Evolutionary conservation across 2,329 filamentous ascomycete species (phyloP).

Genomic region (Talaromyces pinophilus): DNA sequence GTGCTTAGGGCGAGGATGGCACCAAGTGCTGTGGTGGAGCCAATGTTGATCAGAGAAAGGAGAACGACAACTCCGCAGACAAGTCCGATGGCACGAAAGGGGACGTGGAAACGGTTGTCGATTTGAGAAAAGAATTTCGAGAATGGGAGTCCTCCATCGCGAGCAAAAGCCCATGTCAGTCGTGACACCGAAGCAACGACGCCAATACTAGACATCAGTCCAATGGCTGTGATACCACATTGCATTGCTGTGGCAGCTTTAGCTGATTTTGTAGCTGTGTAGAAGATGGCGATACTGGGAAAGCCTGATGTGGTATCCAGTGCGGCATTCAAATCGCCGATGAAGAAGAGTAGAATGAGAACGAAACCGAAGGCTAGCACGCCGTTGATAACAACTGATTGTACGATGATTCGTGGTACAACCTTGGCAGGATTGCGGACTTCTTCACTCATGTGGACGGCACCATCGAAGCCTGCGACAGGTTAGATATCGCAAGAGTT

Average conservation of each 20-base stretch:
- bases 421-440: slow-evolving; percentile 49
- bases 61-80: slow-evolving; percentile 36
- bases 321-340: slow-evolving; percentile 43
- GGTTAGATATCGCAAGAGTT: background rate
- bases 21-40: slow-evolving; percentile 41
- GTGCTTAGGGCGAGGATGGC: slow-evolving; percentile 45
- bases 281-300: slow-evolving; percentile 49
- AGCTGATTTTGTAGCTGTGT: slow-evolving; percentile 44
- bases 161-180: slow-evolving; percentile 53
- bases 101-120: slow-evolving; percentile 35
- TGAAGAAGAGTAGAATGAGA: slow-evolving; percentile 47
- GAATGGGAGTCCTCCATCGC: slow-evolving; percentile 49
- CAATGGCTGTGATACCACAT: slow-evolving; percentile 40
- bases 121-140: slow-evolving; percentile 26
- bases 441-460: slow-evolving; percentile 53
- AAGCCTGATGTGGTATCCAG: slow-evolving; percentile 35
- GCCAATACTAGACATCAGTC: slow-evolving; percentile 45
- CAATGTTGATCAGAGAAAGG: slow-evolving; percentile 45
- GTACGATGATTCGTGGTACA: slow-evolving; percentile 50
- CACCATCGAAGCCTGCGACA: slow-evolving; percentile 48
- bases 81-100: slow-evolving; percentile 41
- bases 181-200: slow-evolving; percentile 52
- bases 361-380: slow-evolving; percentile 46
- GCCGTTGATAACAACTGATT: slow-evolving; percentile 48
- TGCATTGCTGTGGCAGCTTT: slow-evolving; percentile 46